Evolutionary conservation across 2,329 filamentous ascomycete genomes (phyloP), one percentile per base, ranked within the genome.

Genomic region (Dactylellina cionopaga): DNA sequence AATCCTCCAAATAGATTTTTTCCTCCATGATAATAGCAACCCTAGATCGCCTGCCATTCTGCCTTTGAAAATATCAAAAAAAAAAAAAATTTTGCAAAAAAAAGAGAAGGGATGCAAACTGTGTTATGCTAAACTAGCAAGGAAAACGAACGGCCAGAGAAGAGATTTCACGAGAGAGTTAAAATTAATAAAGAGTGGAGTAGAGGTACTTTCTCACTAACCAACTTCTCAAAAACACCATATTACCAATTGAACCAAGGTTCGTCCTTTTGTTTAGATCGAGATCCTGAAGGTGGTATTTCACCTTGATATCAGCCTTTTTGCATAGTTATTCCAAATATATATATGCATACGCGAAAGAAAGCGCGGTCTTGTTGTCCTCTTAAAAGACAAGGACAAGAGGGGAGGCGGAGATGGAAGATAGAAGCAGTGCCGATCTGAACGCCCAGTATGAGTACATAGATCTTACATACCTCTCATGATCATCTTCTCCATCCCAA

Each of bases 391-490:
- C 0, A 46, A 37, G 49, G 19, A 27, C 4, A 46, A 29, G 27
- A 56, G 27, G 10, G 19, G n/a, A 37, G 27, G 31, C n/a, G 17
- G 35, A 33, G 37, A n/a, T n/a, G n/a, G n/a, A n/a, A n/a, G n/a
- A n/a, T n/a, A n/a, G n/a, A n/a, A n/a, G n/a, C n/a, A n/a, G n/a
- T n/a, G n/a, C n/a, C 31, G 1, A 10, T 24, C 2, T 35, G 31
- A 54, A 54, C 35, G 27, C 35, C 33, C 13, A 22, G 29, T 17
- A 55, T n/a, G 13, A 6, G 37, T 41, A 27, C n/a, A 41, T 41
- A 29, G n/a, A 29, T 10, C 22, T 60, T 13, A 63, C 52, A 41
- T 72, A 72, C 68, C 51, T 52, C 41, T 54, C 33, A 65, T n/a
- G n/a, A n/a, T 19, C 11, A 49, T 9, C 29, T 33, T 52, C 46